Evolutionary conservation across 768 basidiomycete genomes (phyloP), one percentile per base, ranked within the genome.

Genomic region (Strobilomyces confusus): DNA sequence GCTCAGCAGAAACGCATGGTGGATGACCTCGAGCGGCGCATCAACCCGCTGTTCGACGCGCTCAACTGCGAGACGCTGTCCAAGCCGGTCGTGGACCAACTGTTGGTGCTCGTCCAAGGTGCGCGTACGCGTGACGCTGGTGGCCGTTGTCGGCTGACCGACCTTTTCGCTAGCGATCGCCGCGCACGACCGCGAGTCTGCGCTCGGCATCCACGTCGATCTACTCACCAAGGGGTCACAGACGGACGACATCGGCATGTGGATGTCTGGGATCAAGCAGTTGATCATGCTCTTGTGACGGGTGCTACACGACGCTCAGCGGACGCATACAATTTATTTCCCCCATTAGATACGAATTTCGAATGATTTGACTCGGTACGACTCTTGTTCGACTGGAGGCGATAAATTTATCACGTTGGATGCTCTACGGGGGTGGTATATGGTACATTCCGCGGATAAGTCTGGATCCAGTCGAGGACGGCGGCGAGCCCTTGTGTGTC

Each of bases 181-280:
- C 48, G 79, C 82, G 6, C 84, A 79, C 48, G 89, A 98, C 70
- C 84, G 86, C 53, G 80, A 86, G 26, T 80, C 78, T 29, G 90
- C 94, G 19, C 70, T 94, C 63, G 80, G 84, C 8, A 83, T 94
- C 54, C 94, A 98, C 63, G 84, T 95, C 25, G 89, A 92, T 48
- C 72, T 97, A 26, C 76, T 98, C 43, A 94, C 92, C 3, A 75
- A 78, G 44, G 88, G 86, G 23, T 86, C 88, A 47, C 79, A 83
- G 51, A 87, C 86, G 38, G 87, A 91, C 48, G 92, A 95, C 60
- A 91, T 95, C 65, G 84, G 81, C 2, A 63, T 89, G 51, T 89
- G 85, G 86, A 89, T 94, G 91, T 85, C 92, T 13, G 92, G 89
- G 8, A 72, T 95, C 53, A 95, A 95, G 70, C 91, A 93, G 67